These are phyloP conservation scores for Stenocarpella maydis DNA, from an alignment of 2,329 filamentous ascomycete species.

Conservation along the genomic window DNA sequence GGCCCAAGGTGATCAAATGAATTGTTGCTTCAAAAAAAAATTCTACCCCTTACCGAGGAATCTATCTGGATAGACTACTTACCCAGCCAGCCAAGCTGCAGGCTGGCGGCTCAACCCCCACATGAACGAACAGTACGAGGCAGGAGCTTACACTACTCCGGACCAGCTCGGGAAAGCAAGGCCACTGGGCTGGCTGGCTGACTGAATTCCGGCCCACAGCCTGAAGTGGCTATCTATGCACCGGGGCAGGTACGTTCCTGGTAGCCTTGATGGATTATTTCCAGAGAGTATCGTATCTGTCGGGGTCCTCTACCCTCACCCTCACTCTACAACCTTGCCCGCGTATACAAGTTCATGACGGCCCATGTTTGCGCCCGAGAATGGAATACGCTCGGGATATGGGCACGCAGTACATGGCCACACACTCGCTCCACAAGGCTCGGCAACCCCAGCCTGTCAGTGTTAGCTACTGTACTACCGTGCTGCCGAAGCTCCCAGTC, in stretches of 20 bases:
- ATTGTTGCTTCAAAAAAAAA: not conserved
- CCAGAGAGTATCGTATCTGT: too few relatives aligned
- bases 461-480: not conserved
- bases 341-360: too few relatives aligned
- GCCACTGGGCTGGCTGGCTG: not conserved
- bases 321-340: too few relatives aligned
- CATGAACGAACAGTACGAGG: not conserved
- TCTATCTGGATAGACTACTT: not conserved
- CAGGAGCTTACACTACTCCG: not conserved
- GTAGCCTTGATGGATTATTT: not conserved
- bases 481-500: not conserved
- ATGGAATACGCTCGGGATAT: too few relatives aligned
- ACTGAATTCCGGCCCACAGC: too few relatives aligned
- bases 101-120: not conserved
- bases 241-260: too few relatives aligned
- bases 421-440: not conserved
- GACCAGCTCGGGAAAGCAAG: constrained; percentile 7
- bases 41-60: not conserved
- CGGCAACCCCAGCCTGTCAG: not conserved
- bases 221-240: not conserved
- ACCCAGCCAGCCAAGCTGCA: too few relatives aligned
- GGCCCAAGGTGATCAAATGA: too few relatives aligned
- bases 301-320: too few relatives aligned
- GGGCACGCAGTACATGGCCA: too few relatives aligned
- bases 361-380: too few relatives aligned